Percentiles rank a stretch among this genome's conserved stretches.
Conservation (phyloP, 2,329 filamentous ascomycete species). For the Aspergillus tubingensis region DNA sequence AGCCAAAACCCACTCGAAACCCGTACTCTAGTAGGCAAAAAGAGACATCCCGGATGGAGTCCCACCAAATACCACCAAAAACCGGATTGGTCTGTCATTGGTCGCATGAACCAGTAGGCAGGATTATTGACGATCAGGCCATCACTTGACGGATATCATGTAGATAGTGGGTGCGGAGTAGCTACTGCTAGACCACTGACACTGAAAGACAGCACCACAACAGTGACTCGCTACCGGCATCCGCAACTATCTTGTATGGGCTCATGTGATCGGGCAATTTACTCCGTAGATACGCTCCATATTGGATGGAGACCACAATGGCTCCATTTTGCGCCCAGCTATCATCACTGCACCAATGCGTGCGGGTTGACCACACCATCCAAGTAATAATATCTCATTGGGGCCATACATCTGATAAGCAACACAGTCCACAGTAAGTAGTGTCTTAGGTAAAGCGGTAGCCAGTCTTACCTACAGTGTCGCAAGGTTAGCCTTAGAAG, state of each 20-base stretch:
- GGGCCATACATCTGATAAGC: background rate
- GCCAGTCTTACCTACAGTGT: background rate
- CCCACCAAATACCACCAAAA: background rate
- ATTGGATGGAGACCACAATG: background rate
- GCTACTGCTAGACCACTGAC: background rate
- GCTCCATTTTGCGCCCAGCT: background rate
- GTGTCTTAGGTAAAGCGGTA: background rate
- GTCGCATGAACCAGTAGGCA: background rate
- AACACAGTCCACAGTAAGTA: background rate
- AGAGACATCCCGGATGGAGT: background rate
- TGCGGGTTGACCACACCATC: background rate
- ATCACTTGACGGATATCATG: constrained; percentile 3
- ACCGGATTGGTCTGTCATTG: background rate
- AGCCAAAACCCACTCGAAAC: background rate
- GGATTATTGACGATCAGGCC: background rate
- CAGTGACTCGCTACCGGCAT: background rate
- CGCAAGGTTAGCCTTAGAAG: background rate
- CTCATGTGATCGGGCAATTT: constrained; percentile 4
- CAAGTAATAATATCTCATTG: background rate
- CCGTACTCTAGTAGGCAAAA: background rate
- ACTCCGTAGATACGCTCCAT: background rate
- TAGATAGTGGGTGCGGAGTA: background rate
- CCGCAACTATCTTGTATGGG: background rate
- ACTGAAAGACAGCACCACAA: background rate
- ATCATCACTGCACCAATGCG: background rate